phyloP scores from a whole-genome alignment of 352 stramenopile species.

The Phytophthora multivora region DNA sequence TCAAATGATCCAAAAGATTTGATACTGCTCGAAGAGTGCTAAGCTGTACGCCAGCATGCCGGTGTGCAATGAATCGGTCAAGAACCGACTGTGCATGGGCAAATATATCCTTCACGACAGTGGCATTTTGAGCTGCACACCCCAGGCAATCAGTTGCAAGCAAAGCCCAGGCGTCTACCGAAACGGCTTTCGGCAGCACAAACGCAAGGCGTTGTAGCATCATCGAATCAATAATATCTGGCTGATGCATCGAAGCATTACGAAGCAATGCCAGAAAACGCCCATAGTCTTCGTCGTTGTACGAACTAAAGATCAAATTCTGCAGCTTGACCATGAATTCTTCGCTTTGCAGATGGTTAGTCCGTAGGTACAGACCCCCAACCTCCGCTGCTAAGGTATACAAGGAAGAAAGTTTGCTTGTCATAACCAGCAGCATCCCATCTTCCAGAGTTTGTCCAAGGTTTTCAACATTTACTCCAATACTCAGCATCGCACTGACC shows the following conservation, averaged over 20 bases:
- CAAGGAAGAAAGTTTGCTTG: constrained; percentile 48
- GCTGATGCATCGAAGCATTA: constrained; percentile 65
- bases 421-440: constrained; percentile 56
- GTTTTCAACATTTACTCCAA: constrained; percentile 26
- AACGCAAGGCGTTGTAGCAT: constrained; percentile 79
- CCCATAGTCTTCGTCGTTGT: constrained; percentile 68
- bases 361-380: constrained; percentile 49
- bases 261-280: constrained; percentile 67
- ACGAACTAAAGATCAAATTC: constrained; percentile 52
- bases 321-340: constrained; percentile 44
- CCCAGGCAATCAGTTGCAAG: constrained; percentile 50
- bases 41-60: constrained; percentile 53
- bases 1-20: constrained; percentile 41
- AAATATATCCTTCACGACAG: constrained; percentile 48
- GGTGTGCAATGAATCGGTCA: constrained; percentile 57
- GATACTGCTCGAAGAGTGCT: constrained; percentile 48
- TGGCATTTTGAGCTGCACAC: constrained; percentile 47
- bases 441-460: constrained; percentile 42
- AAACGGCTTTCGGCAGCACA: constrained; percentile 61
- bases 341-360: constrained; percentile 4
- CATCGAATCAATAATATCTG: constrained; percentile 57
- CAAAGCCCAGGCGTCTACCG: constrained; percentile 64
- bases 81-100: constrained; percentile 53
- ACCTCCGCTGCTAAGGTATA: constrained; percentile 76
- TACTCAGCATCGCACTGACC: constrained; percentile 61